These are phyloP conservation scores for Ganoderma leucocontextum DNA, from an alignment of 1,284 basidiomycete species.

Conservation along the genomic window DNA sequence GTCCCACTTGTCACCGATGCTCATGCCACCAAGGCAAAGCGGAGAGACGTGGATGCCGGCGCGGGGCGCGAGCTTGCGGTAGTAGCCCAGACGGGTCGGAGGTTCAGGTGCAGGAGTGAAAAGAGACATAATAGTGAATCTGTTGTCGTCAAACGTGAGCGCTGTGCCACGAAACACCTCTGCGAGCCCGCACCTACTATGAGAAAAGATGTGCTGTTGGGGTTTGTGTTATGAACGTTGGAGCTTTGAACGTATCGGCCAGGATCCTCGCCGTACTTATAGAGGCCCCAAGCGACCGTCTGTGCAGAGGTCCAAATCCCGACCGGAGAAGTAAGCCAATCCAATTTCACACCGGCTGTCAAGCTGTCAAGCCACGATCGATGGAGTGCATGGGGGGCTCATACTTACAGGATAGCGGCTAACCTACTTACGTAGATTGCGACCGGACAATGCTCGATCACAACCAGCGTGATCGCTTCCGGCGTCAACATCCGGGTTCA, in stretches of 20 bases:
- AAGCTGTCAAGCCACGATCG: not conserved
- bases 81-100: conserved; percentile 21
- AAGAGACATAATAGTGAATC: not conserved
- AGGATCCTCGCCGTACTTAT: not conserved
- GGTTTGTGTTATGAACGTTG: not conserved
- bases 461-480: not conserved
- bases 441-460: not conserved
- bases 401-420: too few relatives aligned
- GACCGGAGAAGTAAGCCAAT: not conserved
- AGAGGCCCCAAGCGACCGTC: not conserved
- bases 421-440: not conserved
- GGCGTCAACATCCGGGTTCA: not conserved
- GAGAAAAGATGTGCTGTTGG: not conserved
- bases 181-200: not conserved
- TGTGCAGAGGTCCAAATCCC: not conserved
- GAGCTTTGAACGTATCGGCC: not conserved
- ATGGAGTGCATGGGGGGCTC: too few relatives aligned
- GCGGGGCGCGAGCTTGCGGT: conserved; percentile 24
- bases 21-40: conserved; percentile 59
- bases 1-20: conserved; percentile 56
- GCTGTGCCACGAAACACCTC: not conserved
- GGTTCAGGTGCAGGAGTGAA: conserved; percentile 17
- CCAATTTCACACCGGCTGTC: not conserved
- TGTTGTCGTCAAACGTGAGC: not conserved
- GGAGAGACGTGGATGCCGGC: conserved; percentile 24